Evolutionary conservation across 352 stramenopile genomes (phyloP).

Genomic region (Phytophthora lateralis): DNA sequence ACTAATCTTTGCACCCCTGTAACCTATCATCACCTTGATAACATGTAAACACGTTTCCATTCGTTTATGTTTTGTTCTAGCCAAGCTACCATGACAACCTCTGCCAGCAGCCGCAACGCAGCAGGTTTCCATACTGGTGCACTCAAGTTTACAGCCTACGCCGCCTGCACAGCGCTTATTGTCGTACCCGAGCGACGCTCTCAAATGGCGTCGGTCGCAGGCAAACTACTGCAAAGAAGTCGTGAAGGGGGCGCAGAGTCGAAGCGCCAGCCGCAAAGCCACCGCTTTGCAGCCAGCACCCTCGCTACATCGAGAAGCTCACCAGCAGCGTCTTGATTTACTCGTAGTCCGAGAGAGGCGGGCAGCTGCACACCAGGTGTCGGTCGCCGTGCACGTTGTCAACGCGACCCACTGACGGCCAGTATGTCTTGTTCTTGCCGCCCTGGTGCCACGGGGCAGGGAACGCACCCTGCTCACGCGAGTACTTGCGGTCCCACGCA

Average conservation of each 20-base stretch:
- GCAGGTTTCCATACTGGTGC: conserved; percentile 24
- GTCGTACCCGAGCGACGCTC: conserved; percentile 31
- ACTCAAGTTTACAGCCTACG: conserved; percentile 11
- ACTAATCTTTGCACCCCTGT: conserved; percentile 61
- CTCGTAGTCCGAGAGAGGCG: conserved; percentile 95
- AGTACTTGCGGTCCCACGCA: conserved; percentile 96
- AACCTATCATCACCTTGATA: conserved; percentile 7
- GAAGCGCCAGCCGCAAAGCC: conserved; percentile 30
- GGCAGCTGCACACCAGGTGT: conserved; percentile 98
- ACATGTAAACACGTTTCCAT: conserved; percentile 12
- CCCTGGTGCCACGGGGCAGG: conserved; percentile 94
- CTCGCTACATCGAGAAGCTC: conserved; percentile 9
- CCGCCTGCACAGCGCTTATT: conserved; percentile 20
- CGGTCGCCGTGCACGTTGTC: conserved; percentile 99
- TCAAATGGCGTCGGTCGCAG: conserved; percentile 20
- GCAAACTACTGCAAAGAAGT: conserved; percentile 23
- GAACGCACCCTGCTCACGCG: conserved; percentile 93
- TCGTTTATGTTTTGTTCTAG: conserved; percentile 11
- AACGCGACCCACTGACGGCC: conserved; percentile 96
- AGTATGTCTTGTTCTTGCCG: conserved; percentile 97
- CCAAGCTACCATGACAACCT: conserved; percentile 13
- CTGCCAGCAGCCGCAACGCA: conserved; percentile 9
- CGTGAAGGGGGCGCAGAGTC: conserved; percentile 23
- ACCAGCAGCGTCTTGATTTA: conserved; percentile 33
- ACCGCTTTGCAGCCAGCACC: conserved; percentile 16